Base-by-base conservation (phyloP, 1,284 basidiomycete genomes). In the Moesziomyces antarcticus region DNA sequence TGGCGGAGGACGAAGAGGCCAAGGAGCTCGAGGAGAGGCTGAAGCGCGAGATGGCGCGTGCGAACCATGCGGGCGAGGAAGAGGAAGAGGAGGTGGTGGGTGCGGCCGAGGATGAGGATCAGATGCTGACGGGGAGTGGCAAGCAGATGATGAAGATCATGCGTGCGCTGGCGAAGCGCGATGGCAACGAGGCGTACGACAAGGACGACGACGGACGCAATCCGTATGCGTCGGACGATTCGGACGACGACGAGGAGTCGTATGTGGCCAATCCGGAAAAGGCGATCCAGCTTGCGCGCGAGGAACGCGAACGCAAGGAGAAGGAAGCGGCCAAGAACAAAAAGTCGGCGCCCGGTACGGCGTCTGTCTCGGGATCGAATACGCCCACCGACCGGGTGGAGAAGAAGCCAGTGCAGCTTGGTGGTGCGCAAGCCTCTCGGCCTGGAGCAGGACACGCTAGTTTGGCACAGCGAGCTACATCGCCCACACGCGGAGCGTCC, bases 91-190 rank as follows among this genome's bases (percentile, higher is more conserved):
- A 73, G 47, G 71, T 63, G 30, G 72, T 56, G 48, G 66, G 63
- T 20, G 72, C 63, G 11, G 64, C 52, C 11, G 76, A 77, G 56
- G 73, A 73, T n/a, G 59, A 75, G 42, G 74, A 81, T 49, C 77
- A 81, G 42, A 53, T 69, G 50, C 51, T 83, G 50, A 82, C 79
- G 18, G 78, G 82, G 45, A 78, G 73, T n/a, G 81, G 79, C 21
- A 77, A 73, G 46, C 81, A 84, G 65, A 81, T 84, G 80, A 80
- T 81, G 71, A 82, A 82, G 72, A 83, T 84, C 54, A 82, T 84
- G 81, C 67, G 74, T 7, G 81, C 81, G 8, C 73, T 83, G 2
- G 80, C 70, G 25, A 73, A 75, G 49, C 73, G 77, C 16, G 79
- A 81, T 22, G 82, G 82, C 42, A 76, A 79, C 41, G 81, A 83